These are phyloP conservation scores for Ustilago loliicola DNA, from an alignment of 1,284 basidiomycete genomes.

Conservation along the genomic window DNA sequence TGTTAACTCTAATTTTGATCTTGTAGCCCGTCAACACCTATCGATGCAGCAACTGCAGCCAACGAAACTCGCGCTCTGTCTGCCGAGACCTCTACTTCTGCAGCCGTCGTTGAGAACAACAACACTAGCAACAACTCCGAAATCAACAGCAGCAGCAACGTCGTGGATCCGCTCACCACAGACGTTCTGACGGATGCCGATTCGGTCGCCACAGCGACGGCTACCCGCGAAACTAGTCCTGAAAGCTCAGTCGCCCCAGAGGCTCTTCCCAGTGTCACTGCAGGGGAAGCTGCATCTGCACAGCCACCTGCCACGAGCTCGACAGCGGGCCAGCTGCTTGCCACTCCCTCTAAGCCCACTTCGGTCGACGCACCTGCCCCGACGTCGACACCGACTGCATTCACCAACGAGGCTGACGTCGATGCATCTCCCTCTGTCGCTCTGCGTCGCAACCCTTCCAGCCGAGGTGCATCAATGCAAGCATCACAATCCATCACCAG, in stretches of 20 bases:
- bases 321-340: neutral
- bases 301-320: neutral
- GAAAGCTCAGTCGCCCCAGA: slow-evolving; percentile 17
- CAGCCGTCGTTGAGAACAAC: neutral
- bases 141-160: slow-evolving; percentile 7
- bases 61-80: neutral
- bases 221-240: slow-evolving; percentile 39
- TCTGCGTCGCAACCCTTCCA: slow-evolving; percentile 37
- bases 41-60: slow-evolving; percentile 18
- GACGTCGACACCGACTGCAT: slow-evolving; percentile 11
- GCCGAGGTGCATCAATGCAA: slow-evolving; percentile 40
- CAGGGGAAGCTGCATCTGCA: neutral
- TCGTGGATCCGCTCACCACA: slow-evolving; percentile 28
- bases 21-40: slow-evolving; percentile 17
- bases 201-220: slow-evolving; percentile 45
- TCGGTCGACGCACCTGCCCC: neutral
- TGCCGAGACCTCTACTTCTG: neutral
- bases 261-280: neutral
- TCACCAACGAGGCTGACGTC: neutral
- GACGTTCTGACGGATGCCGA: slow-evolving; percentile 44
- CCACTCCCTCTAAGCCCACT: slow-evolving; percentile 9
- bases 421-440: slow-evolving; percentile 21
- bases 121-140: neutral
- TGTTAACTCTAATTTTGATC: neutral
- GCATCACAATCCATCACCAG: slow-evolving; percentile 48